Evolutionary conservation across 768 basidiomycete genomes (phyloP).

Genomic region (Tulasnella sp.): DNA sequence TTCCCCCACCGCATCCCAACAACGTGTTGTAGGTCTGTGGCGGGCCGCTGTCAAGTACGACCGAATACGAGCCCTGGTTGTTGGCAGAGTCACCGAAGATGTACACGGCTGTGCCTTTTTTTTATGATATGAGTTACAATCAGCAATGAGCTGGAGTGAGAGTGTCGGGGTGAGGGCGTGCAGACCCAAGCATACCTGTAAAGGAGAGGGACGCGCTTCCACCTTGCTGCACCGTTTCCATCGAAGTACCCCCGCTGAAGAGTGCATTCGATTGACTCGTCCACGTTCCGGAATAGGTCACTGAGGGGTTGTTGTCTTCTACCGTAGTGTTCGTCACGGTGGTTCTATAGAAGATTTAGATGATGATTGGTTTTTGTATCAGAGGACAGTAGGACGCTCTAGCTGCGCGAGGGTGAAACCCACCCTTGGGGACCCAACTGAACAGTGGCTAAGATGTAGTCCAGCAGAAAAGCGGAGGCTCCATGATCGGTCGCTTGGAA

Average conservation of each 20-base stretch:
- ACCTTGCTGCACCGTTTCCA: neutral
- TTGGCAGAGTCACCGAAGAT: neutral
- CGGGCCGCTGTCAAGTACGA: neutral
- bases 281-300: neutral
- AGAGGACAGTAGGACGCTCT: no score
- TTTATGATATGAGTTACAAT: no score
- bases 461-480: no score
- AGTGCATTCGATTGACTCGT: neutral
- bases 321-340: neutral
- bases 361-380: no score
- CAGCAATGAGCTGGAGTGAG: no score
- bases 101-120: neutral
- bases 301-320: neutral
- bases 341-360: neutral
- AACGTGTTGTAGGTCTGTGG: neutral
- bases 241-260: neutral
- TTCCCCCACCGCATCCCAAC: neutral
- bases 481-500: no score
- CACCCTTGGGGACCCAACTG: no score
- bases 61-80: neutral
- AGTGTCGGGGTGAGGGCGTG: no score
- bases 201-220: neutral
- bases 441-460: no score
- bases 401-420: no score
- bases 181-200: no score